Evolutionary conservation across 75 land plant species (phyloP).

Genomic region (Selaginella moellendorffii): DNA sequence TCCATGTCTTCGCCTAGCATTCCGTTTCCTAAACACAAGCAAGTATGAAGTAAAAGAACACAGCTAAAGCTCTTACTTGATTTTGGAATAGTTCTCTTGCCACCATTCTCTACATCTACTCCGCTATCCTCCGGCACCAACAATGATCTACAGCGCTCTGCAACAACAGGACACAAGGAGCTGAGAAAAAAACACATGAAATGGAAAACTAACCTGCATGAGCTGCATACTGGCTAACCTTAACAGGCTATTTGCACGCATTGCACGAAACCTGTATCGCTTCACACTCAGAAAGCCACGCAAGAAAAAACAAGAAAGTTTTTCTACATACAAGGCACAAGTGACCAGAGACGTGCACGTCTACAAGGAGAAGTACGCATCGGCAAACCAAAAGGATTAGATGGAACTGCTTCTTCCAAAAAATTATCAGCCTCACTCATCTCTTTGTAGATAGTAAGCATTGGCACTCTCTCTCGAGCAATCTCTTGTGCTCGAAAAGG

Average conservation of each 20-base stretch:
- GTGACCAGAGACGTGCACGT: slow-evolving; percentile 80
- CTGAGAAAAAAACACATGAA: not conserved
- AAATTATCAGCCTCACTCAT: slow-evolving; percentile 64
- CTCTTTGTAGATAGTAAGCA: slow-evolving; percentile 37
- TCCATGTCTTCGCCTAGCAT: not conserved
- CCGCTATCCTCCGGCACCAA: not conserved
- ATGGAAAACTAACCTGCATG: slow-evolving; percentile 48
- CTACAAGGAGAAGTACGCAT: slow-evolving; percentile 30
- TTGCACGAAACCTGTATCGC: slow-evolving; percentile 78
- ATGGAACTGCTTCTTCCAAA: slow-evolving; percentile 78
- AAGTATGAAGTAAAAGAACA: no score
- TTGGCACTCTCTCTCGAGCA: slow-evolving; percentile 36
- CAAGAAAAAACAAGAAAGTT: slow-evolving; percentile 6
- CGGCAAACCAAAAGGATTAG: no score
- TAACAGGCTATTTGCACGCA: slow-evolving; percentile 71
- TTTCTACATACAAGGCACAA: no score
- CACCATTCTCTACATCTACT: no score
- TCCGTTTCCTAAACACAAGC: not conserved
- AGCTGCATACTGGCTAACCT: slow-evolving; percentile 58
- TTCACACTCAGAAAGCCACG: slow-evolving; percentile 8
- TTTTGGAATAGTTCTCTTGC: not conserved
- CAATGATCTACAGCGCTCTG: not conserved
- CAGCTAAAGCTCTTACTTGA: not conserved
- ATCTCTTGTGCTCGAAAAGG: slow-evolving; percentile 61
- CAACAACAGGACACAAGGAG: no score